Base-by-base conservation (phyloP, 768 basidiomycete species). In the Suillus paluster region DNA sequence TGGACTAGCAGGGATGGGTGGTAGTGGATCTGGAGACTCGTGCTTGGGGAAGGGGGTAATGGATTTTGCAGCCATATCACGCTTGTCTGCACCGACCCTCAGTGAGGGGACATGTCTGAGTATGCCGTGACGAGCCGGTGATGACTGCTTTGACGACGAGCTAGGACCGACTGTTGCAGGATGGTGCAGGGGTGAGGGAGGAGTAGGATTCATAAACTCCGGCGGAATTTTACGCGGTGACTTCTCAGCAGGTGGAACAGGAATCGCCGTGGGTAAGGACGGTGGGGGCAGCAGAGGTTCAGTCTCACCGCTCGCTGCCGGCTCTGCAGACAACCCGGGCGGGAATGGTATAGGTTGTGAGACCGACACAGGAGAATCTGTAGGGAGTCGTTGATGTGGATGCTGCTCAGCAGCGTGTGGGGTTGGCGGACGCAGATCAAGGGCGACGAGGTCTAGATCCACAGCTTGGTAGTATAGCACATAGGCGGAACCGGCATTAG, bases 381-480 rank as follows among this genome's bases (percentile, higher is more conserved):
- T 59, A 36, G 65, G 60, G n/a, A 60, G 66, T 38, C 48, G 50
- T 41, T 59, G 64, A 39, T 57, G 64, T 39, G 53, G 50, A 15
- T 60, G 53, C 10, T 71, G 68, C 17, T 58, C 53, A 34, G 67
- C 52, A 7, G 71, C 62, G n/a, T 70, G 69, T 17, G 70, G 61
- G n/a, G 68, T 69, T 17, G 66, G 57, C 19, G 68, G 57, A 59
- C 80, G 84, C 23, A 97, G 76, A 2, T 94, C 95, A 33, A 96
- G 83, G 23, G 82, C 79, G n/a, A 78, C 72, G 39, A 84, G 79
- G 71, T 97, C 90, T 60, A 99, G 83, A 74, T 98, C 95, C 38
- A 84, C 88, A 27, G 95, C 95, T 76, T 98, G 95, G 75, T 99
- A 99, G 78, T 97, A 99, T 41, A 99, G 82, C 27, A 99, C 95